Evolutionary conservation across 805 yeast genomes (phyloP).

Genomic region (Pichia membranifaciens): DNA sequence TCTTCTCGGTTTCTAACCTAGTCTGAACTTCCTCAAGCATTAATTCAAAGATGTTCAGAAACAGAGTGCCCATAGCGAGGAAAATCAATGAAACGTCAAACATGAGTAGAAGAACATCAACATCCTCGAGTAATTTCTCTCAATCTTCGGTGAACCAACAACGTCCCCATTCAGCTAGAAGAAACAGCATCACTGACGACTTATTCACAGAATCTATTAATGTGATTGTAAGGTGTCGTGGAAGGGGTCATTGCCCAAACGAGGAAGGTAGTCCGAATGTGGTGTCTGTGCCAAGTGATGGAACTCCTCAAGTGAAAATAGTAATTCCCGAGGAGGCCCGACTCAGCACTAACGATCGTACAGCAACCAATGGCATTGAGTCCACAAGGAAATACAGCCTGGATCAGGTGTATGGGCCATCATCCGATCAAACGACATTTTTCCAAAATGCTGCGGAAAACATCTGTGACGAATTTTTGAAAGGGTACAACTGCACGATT

Average conservation of each 20-base stretch:
- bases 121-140: background rate
- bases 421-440: slow-evolving; percentile 41
- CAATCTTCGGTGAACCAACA: background rate
- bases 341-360: too few species aligned
- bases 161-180: background rate
- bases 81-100: too few species aligned
- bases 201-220: slow-evolving; percentile 9
- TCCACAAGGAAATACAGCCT: slow-evolving; percentile 38
- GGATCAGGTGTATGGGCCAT: slow-evolving; percentile 51
- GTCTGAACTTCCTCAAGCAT: too few species aligned
- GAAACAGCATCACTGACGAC: background rate
- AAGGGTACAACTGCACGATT: slow-evolving; percentile 50
- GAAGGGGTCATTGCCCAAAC: slow-evolving; percentile 40
- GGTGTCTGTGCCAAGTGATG: slow-evolving; percentile 39
- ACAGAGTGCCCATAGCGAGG: too few species aligned
- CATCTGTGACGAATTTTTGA: slow-evolving; percentile 42
- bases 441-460: slow-evolving; percentile 44
- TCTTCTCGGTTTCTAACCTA: too few species aligned
- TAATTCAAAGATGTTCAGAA: too few species aligned
- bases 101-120: slow-evolving; percentile 1
- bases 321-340: slow-evolving; percentile 5
- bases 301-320: slow-evolving; percentile 10
- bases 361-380: background rate
- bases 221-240: slow-evolving; percentile 35
- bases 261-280: slow-evolving; percentile 41